Base-by-base conservation (phyloP, 1,284 basidiomycete species). In the Chalciporus piperatoides region DNA sequence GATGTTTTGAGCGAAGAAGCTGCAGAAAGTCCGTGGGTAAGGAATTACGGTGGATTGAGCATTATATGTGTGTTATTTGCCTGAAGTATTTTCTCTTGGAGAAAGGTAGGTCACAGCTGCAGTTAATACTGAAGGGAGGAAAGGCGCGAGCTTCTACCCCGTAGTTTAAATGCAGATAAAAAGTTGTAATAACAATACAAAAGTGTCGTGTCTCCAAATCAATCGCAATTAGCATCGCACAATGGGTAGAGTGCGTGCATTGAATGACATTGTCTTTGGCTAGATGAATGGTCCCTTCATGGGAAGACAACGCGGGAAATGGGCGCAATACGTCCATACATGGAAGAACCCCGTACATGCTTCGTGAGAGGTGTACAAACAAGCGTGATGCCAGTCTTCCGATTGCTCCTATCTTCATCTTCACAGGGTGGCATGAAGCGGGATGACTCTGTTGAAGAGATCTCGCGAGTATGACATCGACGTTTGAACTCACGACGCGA, bases 231-330 rank as follows among this genome's bases (percentile, higher is more conserved):
- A n/a, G n/a, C n/a, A n/a, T n/a, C n/a, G n/a, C n/a, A n/a, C n/a
- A n/a, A n/a, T n/a, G n/a, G n/a, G n/a, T n/a, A n/a, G n/a, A n/a
- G 37, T 37, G 46, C 43, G 10, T 33, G 33, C 23, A 36, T 53
- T 42, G 48, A 10, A 40, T 65, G 59, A 56, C 53, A 49, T 65
- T 58, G 48, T 8, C 36, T 50, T 47, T 41, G 44, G 51, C 41
- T 62, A 44, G 42, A 41, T 49, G 51, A 52, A 51, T 41, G 23
- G 39, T 37, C 49, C 52, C 52, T 39, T 49, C 28, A 41, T 48
- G 47, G 53, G 41, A 60, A 56, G 42, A 61, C 59, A 62, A 65
- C 44, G 63, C 51, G 60, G 59, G 43, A 63, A 41, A 55, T 63
- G 37, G 48, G 56, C 55, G 27, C 40, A 45, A 55, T 44, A 43